Base-by-base conservation (phyloP, 106 monocot species). In the Agapanthus africanus region DNA sequence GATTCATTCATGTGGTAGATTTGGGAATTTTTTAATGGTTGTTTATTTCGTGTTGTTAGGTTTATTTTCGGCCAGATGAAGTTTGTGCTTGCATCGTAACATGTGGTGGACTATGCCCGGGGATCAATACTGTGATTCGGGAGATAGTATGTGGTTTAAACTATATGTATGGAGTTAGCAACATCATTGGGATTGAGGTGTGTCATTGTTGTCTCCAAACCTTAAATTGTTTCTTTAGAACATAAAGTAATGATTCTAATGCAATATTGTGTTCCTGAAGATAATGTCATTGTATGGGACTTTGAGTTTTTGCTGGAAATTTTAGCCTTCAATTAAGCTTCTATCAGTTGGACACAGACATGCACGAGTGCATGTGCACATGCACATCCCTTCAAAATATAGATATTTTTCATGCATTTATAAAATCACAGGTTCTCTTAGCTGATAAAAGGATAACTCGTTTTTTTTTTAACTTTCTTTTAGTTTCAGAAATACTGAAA, bases 91-190 rank as follows among this genome's bases (percentile, higher is more conserved):
- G 83, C 76, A 84, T 84, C 25, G 83, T 84, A 5, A 84, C 83
- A 65, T 84, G 83, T 59, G 83, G 83, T 61, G 83, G 83, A 38
- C 76, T 84, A 22, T 84, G 84, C 84, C 84, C 84, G 47, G 84
- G 84, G 21, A 79, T 83, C 37, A 83, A 83, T 52, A 83, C 83
- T 2, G 83, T 83, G 69, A 83, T 84, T 35, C 68, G 84, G 52
- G 84, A 84, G 52, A 71, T 84, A 49, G 84, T 80, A 10, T 84
- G 80, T 54, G 84, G 84, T 57, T 77, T 84, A 60, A 54, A 4
- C 6, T 54, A 70, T 61, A 84, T 84, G 84, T 84, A 84, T 77
- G 84, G 84, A 60, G 80, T 84, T 35, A 78, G 33, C 37, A 77
- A 74, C 36, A 66, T 80, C 37, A 62, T 84, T 37, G 84, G 84